Base-by-base conservation (phyloP, 371 early-diverging fungal genomes). In the Massospora cicadina region DNA sequence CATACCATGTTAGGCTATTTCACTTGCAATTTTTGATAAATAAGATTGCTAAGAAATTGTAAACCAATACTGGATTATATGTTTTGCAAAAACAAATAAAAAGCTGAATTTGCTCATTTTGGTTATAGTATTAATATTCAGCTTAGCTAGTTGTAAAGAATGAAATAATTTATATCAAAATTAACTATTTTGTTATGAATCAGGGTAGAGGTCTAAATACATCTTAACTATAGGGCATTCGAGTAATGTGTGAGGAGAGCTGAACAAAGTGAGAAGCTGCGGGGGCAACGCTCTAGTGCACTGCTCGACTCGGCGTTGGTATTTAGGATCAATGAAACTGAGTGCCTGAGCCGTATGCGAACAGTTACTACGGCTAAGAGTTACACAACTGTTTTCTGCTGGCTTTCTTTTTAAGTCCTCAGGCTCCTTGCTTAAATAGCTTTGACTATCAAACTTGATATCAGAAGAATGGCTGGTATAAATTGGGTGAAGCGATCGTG, bases 151-250 rank as follows among this genome's bases (percentile, higher is more conserved):
- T n/a, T n/a, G n/a, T n/a, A n/a, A n/a, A n/a, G n/a, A n/a, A n/a
- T n/a, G n/a, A n/a, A n/a, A n/a, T n/a, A n/a, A n/a, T n/a, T n/a
- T n/a, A n/a, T n/a, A n/a, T n/a, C n/a, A n/a, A n/a, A n/a, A n/a
- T n/a, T n/a, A n/a, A n/a, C n/a, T n/a, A n/a, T n/a, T n/a, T n/a
- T n/a, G n/a, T n/a, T n/a, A n/a, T n/a, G n/a, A n/a, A n/a, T n/a
- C n/a, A n/a, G n/a, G n/a, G n/a, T n/a, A n/a, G n/a, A n/a, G n/a
- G n/a, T n/a, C n/a, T n/a, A n/a, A n/a, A n/a, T n/a, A n/a, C n/a
- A n/a, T n/a, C n/a, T n/a, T n/a, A 33, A 62, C 62, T 26, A 33
- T 62, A 24, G 31, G 31, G 53, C 62, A 62, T 33, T 62, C 62
- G 7, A 26, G 43, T 33, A 62, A 62, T 3, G 32, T 10, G 24